Conservation (phyloP, 345 rosid genomes). For the Durio zibethinus region DNA sequence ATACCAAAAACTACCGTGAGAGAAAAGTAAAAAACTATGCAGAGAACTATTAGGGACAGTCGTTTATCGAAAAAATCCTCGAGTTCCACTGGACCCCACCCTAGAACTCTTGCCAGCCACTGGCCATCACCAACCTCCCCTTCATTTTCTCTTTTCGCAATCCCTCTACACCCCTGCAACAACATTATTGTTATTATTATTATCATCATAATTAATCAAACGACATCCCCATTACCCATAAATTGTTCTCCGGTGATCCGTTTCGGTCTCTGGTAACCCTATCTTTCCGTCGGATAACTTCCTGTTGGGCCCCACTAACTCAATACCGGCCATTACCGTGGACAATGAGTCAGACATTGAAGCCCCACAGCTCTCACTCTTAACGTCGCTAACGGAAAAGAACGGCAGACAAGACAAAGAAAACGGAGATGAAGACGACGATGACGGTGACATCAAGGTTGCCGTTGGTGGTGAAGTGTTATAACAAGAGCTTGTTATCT, state of each 20-base stretch:
- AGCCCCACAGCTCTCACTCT: conserved; percentile 40
- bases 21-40: not conserved
- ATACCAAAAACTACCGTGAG: not conserved
- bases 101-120: conserved; percentile 35
- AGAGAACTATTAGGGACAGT: too few species aligned
- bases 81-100: conserved; percentile 29
- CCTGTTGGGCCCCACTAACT: conserved; percentile 14
- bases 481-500: conserved; percentile 23
- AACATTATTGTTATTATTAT: not conserved
- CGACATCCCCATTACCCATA: not conserved
- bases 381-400: conserved; percentile 2
- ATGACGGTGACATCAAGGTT: not conserved
- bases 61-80: too few species aligned
- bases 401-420: not conserved
- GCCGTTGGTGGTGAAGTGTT: not conserved
- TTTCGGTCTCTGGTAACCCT: not conserved
- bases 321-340: conserved; percentile 37
- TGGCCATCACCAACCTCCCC: conserved; percentile 28
- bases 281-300: not conserved
- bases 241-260: not conserved
- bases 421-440: not conserved
- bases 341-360: conserved; percentile 30
- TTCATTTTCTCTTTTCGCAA: not conserved
- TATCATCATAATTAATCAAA: too few species aligned
- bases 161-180: not conserved